Base-by-base conservation (phyloP, 331 rosid species). In the Pyrus hybrid region DNA sequence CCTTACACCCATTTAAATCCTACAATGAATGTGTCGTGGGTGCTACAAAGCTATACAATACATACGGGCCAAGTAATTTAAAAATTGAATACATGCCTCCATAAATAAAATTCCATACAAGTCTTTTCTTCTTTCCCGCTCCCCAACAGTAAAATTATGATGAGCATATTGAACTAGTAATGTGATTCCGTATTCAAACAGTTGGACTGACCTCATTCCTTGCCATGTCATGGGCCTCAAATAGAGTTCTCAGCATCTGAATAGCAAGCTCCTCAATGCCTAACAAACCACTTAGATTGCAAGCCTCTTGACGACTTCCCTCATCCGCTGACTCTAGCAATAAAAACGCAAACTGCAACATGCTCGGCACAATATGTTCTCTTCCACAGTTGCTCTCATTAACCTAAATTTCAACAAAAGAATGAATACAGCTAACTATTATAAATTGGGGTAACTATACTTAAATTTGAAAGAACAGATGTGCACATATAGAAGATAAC, bases 361-460 rank as follows among this genome's bases (percentile, higher is more conserved):
- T 72, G 75, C 87, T 77, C 18, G 85, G 85, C 54, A 84, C 80
- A 23, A 84, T 77, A 65, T 80, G 87, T 72, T 84, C 87, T 62
- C 82, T 63, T 77, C 87, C 87, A 63, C 62, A 53, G 70, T 75
- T 77, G 72, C 85, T 84, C 63, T 79, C 85, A 20, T 70, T 77
- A 9, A 84, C 82, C 87, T 80, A 65, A 69, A 74, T 13, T 8
- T 70, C 47, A 7, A 53, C 3, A 13, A 14, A 43, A 60, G 20
- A 67, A 66, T 5, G 23, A 49, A 32, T 5, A 37, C 28, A 10
- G 32, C 7, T 3, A 77, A 60, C n/a, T 63, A 33, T 43, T 25
- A 51, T 21, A 47, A 41, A 21, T 51, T 21, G 1, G 62, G 25
- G 9, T 22, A 3, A n/a, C 25, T 2, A 2, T 62, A 37, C 22